Evolutionary conservation across 306 rosid genomes (phyloP).

Genomic region (Acmispon strigosus): DNA sequence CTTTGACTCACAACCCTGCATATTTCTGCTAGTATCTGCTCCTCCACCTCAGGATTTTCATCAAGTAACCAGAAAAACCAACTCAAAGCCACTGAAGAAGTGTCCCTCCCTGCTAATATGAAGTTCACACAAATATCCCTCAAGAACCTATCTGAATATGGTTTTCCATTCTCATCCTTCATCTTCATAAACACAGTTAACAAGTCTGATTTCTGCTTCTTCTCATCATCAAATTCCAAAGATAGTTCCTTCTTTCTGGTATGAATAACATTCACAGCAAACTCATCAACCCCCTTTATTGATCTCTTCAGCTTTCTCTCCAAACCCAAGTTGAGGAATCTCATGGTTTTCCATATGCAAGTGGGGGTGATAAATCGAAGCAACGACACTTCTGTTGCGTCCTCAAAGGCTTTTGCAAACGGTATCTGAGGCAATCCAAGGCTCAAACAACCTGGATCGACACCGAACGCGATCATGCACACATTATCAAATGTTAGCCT

Average conservation of each 20-base stretch:
- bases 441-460: constrained; percentile 74
- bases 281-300: constrained; percentile 61
- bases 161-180: constrained; percentile 58
- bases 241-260: constrained; percentile 68
- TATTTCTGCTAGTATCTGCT: constrained; percentile 51
- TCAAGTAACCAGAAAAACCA: constrained; percentile 92
- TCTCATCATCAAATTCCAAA: constrained; percentile 9
- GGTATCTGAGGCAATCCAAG: constrained; percentile 45
- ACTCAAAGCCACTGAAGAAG: constrained; percentile 92
- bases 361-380: constrained; percentile 63
- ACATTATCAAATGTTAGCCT: constrained; percentile 86
- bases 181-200: constrained; percentile 66
- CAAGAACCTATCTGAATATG: constrained; percentile 69
- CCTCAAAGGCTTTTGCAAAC: constrained; percentile 85
- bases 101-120: constrained; percentile 89
- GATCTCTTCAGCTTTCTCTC: constrained; percentile 58
- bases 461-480: constrained; percentile 91
- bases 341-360: constrained; percentile 64
- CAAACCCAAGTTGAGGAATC: constrained; percentile 54
- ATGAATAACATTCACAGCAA: constrained; percentile 65
- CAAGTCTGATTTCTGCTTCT: constrained; percentile 43
- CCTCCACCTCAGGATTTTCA: constrained; percentile 59
- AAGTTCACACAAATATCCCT: constrained; percentile 93
- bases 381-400: constrained; percentile 74
- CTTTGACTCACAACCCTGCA: constrained; percentile 45